Evolutionary conservation across 1,139 yeast species (phyloP).

Genomic region (Hyphopichia burtonii): DNA sequence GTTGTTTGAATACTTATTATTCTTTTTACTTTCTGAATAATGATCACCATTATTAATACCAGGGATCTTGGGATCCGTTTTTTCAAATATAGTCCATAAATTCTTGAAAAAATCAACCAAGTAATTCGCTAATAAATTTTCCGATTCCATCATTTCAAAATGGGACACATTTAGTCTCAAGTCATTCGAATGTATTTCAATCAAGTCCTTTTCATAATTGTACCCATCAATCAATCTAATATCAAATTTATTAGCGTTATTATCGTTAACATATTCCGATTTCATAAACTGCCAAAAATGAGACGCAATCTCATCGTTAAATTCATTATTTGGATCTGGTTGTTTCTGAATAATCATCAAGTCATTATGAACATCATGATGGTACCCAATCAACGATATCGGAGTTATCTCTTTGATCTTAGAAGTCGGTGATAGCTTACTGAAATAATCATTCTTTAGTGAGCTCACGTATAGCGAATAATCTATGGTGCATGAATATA

Average conservation of each 20-base stretch:
- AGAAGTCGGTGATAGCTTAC: background rate
- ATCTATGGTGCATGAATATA: constrained; percentile 1
- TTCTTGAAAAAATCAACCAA: constrained; percentile 19
- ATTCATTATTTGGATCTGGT: constrained; percentile 4
- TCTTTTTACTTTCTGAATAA: constrained; percentile 19
- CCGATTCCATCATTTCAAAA: constrained; percentile 10
- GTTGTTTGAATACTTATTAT: constrained; percentile 18
- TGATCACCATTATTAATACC: constrained; percentile 28
- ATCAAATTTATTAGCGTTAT: constrained; percentile 12
- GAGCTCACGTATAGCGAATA: background rate
- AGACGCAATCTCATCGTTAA: constrained; percentile 9
- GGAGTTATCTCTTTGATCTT: constrained; percentile 1
- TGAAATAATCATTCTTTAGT: background rate
- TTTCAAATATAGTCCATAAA: constrained; percentile 16
- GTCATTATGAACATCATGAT: constrained; percentile 13
- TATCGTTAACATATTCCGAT: constrained; percentile 10
- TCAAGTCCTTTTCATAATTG: constrained; percentile 14
- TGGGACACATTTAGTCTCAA: background rate
- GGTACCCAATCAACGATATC: constrained; percentile 12
- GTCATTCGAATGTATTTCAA: background rate
- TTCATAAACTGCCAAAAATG: constrained; percentile 14
- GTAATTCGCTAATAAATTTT: constrained; percentile 14
- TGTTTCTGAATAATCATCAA: constrained; percentile 16
- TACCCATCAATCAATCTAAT: constrained; percentile 18
- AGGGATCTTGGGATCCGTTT: constrained; percentile 21